Base-by-base conservation (phyloP, 2,329 filamentous ascomycete genomes). In the Aspergillus texensis region DNA sequence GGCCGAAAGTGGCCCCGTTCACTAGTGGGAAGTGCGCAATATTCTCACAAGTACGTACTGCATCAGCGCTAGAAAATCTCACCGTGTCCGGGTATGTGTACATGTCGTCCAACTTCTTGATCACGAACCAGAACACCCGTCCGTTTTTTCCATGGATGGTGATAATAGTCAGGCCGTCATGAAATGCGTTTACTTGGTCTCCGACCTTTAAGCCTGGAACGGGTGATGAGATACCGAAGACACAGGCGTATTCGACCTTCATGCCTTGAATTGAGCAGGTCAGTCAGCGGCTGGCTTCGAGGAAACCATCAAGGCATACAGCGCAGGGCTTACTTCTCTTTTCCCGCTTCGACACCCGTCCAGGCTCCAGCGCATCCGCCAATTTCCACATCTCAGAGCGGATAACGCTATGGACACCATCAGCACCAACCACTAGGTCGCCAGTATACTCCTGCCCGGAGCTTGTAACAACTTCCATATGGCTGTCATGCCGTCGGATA, bases 231-330 rank as follows among this genome's bases (percentile, higher is more conserved):
- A 66, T 68, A 19, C 66, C 66, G 50, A 66, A 68, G 1, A 67
- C 55, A 48, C 67, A 67, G 16, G 41, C 30, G 36, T 68, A 67
- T 10, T 67, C 63, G 24, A 61, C 61, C 5, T 52, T 64, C 62
- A 66, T 61, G 30, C n/a, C 28, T 60, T 43, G 12, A 1, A 16
- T 30, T 2, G n/a, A 34, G 12, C 21, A 12, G 26, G 1, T 16
- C 43, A 46, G 21, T 12, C 19, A 11, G 21, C 16, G 2, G n/a
- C 9, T 46, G 21, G 5, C 21, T 1, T 4, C 2, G 10, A 26
- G 10, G 9, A 10, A 12, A 21, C 36, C 26, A 41, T 2, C 14
- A 28, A 11, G 6, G 14, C n/a, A 43, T 26, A 43, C 11, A n/a
- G 34, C 32, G 14, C 21, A 56, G 34, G 1, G 26, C 56, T 8